Evolutionary conservation across 805 yeast genomes (phyloP).

Genomic region (Monosporozyma solicola): DNA sequence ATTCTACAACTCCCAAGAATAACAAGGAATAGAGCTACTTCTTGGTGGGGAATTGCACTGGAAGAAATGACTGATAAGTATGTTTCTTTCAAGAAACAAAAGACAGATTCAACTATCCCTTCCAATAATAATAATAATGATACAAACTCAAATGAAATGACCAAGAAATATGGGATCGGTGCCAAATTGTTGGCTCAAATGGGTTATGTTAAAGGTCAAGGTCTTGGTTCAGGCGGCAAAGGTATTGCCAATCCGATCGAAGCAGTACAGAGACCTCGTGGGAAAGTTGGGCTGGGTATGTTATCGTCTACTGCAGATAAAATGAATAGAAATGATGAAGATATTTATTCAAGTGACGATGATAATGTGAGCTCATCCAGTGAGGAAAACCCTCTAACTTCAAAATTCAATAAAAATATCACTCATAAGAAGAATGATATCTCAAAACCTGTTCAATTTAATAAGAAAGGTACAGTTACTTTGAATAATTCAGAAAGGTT

Average conservation of each 20-base stretch:
- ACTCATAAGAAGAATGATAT: background rate
- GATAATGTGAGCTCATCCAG: background rate
- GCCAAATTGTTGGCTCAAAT: constrained; percentile 66
- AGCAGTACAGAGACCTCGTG: constrained; percentile 48
- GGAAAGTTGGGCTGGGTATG: constrained; percentile 68
- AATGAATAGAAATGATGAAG: constrained; percentile 1
- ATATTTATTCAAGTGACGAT: constrained; percentile 12
- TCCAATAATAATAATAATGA: background rate
- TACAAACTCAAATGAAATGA: background rate
- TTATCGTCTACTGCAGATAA: constrained; percentile 18
- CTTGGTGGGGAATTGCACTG: background rate
- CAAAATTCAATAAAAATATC: background rate
- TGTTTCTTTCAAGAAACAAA: background rate
- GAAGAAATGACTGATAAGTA: background rate
- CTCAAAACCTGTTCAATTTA: background rate
- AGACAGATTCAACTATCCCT: background rate
- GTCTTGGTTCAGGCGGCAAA: constrained; percentile 62
- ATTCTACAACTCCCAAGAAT: no score
- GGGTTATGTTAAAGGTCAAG: constrained; percentile 84
- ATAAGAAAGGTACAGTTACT: background rate
- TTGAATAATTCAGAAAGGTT: background rate
- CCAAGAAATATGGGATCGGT: constrained; percentile 66
- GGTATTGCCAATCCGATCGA: constrained; percentile 82
- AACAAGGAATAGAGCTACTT: background rate
- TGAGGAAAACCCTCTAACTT: background rate